A percentile compares a stretch with the other conserved stretches of the same genome.
Evolutionary conservation across 2,329 filamentous ascomycete genomes (phyloP).

Genomic region (Mariannaea sp.): DNA sequence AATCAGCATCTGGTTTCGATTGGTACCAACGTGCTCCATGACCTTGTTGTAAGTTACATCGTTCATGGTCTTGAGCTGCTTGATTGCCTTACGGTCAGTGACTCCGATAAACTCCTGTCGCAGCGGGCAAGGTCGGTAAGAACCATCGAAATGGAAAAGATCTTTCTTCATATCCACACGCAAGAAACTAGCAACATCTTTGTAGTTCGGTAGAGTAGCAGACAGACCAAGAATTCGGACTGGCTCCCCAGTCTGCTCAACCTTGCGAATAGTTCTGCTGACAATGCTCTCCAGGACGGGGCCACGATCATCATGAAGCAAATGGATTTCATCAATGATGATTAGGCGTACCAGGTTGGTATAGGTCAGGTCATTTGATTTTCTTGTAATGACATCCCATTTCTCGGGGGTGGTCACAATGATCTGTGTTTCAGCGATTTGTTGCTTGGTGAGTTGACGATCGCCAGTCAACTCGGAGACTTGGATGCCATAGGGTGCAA

Average conservation of each 20-base stretch:
- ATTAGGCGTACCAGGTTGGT: constrained; percentile 95
- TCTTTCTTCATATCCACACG: constrained; percentile 85
- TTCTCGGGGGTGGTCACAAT: constrained; percentile 99
- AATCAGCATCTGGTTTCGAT: constrained; percentile 97
- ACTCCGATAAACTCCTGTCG: constrained; percentile 98
- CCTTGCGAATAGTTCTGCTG: constrained; percentile 87
- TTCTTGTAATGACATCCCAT: constrained; percentile 98
- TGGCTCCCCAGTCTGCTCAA: constrained; percentile 91
- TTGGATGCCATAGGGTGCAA: constrained; percentile 88
- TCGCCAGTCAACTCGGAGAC: constrained; percentile 98
- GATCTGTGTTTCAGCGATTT: constrained; percentile 96
- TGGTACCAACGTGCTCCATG: constrained; percentile 89
- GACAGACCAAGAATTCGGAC: constrained; percentile 92
- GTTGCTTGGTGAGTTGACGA: constrained; percentile 96
- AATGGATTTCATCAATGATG: constrained; percentile 97
- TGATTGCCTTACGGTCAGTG: constrained; percentile 97
- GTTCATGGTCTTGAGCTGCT: constrained; percentile 99
- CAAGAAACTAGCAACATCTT: constrained; percentile 93
- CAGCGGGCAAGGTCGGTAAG: constrained; percentile 89
- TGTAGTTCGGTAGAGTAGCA: constrained; percentile 94
- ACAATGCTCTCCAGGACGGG: constrained; percentile 97
- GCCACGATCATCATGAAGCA: constrained; percentile 95
- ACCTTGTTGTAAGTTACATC: constrained; percentile 98
- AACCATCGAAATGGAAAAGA: constrained; percentile 95
- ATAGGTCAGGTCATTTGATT: constrained; percentile 95